Evolutionary conservation across 371 early-diverging fungal genomes (phyloP).

Genomic region (Lichtheimia corymbifera): DNA sequence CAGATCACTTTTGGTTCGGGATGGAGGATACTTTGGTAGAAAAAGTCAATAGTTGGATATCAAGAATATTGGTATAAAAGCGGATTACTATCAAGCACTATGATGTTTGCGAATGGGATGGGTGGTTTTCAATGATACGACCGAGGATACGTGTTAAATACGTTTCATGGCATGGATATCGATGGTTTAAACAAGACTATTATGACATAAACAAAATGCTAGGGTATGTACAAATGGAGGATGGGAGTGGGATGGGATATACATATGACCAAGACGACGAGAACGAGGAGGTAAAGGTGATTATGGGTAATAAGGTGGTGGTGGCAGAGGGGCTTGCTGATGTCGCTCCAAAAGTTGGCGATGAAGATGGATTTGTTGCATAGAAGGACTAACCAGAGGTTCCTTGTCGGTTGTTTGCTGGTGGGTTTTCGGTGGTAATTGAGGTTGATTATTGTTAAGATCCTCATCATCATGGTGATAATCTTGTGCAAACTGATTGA

Average conservation of each 20-base stretch:
- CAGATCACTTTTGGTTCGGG: constrained; percentile 44
- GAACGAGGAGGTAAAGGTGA: neutral
- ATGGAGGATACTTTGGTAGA: constrained; percentile 13
- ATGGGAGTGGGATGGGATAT: neutral
- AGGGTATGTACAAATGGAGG: constrained; percentile 3
- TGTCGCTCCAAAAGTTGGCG: constrained; percentile 11
- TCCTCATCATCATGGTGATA: neutral
- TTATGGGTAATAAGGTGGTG: constrained; percentile 13
- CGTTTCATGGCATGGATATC: too few relatives aligned
- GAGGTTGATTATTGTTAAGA: neutral
- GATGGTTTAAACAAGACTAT: too few relatives aligned
- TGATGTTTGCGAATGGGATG: neutral
- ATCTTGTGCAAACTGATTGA: constrained; percentile 13
- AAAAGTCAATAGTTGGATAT: constrained; percentile 10
- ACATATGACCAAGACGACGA: neutral
- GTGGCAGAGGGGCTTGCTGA: constrained; percentile 7
- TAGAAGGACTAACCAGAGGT: constrained; percentile 10
- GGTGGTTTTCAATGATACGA: too few relatives aligned
- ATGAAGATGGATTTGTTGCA: constrained; percentile 20
- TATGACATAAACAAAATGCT: neutral
- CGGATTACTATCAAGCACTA: neutral
- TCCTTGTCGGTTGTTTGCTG: neutral
- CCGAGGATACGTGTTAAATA: too few relatives aligned
- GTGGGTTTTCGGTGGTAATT: neutral
- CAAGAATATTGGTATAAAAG: too few relatives aligned